phyloP scores from a whole-genome alignment of 2,329 filamentous ascomycete genomes.

The Colletotrichum cereale region DNA sequence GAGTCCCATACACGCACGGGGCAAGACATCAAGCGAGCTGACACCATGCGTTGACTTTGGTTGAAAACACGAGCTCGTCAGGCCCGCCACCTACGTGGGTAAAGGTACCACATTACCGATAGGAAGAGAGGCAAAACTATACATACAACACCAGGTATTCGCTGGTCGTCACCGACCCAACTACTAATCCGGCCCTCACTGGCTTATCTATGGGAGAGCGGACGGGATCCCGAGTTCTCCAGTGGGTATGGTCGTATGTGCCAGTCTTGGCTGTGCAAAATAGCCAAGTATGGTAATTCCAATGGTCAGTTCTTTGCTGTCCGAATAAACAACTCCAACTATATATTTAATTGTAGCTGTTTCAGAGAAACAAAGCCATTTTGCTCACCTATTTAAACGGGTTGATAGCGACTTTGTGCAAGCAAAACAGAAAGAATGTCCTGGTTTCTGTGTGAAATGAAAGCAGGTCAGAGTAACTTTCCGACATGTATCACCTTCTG shows the following conservation, averaged over 20 bases:
- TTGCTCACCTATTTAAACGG: too few relatives aligned
- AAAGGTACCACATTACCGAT: neutral
- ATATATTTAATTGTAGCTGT: neutral
- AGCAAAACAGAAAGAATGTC: neutral
- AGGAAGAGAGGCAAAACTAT: neutral
- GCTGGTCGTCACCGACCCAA: slow-evolving; percentile 13
- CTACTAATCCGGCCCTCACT: slow-evolving; percentile 8
- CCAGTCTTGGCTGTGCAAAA: neutral
- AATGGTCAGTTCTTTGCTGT: neutral
- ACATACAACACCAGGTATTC: slow-evolving; percentile 28
- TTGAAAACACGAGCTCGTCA: neutral
- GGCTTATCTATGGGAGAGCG: slow-evolving; percentile 10
- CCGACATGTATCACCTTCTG: neutral
- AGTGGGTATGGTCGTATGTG: slow-evolving; percentile 23
- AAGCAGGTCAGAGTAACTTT: neutral
- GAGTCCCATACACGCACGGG: neutral
- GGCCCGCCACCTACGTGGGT: neutral
- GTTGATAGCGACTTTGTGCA: neutral
- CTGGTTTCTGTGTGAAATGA: neutral
- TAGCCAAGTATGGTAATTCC: neutral
- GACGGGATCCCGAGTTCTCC: slow-evolving; percentile 30
- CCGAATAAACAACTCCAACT: neutral
- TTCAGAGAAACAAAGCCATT: neutral
- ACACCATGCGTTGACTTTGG: neutral
- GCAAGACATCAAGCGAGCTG: neutral